Conservation (phyloP, 306 rosid species). For the Pyrus bretschneideri region DNA sequence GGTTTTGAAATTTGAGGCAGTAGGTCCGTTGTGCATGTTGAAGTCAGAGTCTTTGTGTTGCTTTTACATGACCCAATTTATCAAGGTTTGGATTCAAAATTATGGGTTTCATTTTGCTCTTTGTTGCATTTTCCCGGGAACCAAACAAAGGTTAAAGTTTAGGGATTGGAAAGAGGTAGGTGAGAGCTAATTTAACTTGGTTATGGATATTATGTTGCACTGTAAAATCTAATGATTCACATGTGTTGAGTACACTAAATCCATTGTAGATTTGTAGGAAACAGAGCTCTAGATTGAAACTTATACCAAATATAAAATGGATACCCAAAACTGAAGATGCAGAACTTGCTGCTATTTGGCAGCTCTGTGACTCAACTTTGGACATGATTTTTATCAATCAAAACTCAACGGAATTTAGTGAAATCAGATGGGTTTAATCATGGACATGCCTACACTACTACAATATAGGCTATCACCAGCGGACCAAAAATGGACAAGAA, state of each 20-base stretch:
- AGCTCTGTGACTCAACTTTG: no score
- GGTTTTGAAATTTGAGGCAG: conserved; percentile 16
- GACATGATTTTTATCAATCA: no score
- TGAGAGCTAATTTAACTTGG: conserved; percentile 16
- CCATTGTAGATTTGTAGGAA: no score
- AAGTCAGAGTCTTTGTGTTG: conserved; percentile 14
- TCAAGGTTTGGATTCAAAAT: conserved; percentile 16
- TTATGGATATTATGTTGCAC: background rate
- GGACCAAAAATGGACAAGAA: no score
- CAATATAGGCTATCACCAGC: no score
- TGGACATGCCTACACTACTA: no score
- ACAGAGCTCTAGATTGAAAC: no score
- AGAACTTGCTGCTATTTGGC: no score
- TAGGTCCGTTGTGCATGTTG: conserved; percentile 15
- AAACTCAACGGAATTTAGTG: no score
- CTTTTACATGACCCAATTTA: conserved; percentile 16
- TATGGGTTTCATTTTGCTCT: conserved; percentile 3
- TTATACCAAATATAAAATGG: no score
- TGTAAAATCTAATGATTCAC: background rate
- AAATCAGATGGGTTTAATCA: no score
- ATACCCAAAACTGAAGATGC: no score
- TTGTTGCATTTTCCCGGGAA: conserved; percentile 9
- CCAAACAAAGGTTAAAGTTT: background rate
- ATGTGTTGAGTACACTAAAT: background rate
- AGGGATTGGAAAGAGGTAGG: conserved; percentile 24